Base-by-base conservation (phyloP, 495 filamentous ascomycete genomes). In the Acidomyces sp. region DNA sequence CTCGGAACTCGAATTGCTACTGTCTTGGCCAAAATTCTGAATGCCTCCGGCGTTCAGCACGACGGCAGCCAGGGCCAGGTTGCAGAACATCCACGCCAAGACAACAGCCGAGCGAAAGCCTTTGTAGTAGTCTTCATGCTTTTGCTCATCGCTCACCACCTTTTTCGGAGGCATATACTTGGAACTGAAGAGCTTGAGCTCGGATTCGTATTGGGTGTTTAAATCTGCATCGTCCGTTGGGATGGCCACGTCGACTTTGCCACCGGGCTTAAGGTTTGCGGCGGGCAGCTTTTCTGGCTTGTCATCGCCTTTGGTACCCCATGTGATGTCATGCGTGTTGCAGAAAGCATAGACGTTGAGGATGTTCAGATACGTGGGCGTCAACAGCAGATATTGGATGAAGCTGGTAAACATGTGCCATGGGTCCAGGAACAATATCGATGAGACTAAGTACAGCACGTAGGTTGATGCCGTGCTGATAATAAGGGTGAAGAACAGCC, bases 371-470 rank as follows among this genome's bases (percentile, higher is more conserved):
- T 93, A 95, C 10, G 85, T 92, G 0, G 87, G 87, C 0, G 87
- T 93, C 34, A 99, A 72, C 26, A 96, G 75, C 42, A 99, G 77
- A 59, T 99, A 99, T 74, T 99, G 92, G 34, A 95, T 64, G 62
- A 95, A 86, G 24, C 74, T 83, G 20, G 90, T 97, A 64, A 94
- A 72, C 83, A 99, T 93, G 61, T 99, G 92, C 87, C 87, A 99
- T 1, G 92, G 92, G 58, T 99, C 92, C 61, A 99, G 78, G 75
- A 96, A 96, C 50, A 96, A 69, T 46, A 99, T 72, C 10, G 86
- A 93, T 3, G 83, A 78, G 27, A 96, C 57, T 37, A 99, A 77
- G 77, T 86, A 99, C 55, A 99, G 78, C 49, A 90, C 65, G 62
- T 93, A 99, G 21, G 92, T 99, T 2, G 87, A 90, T 23, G 77